Conservation (phyloP, 2,329 filamentous ascomycete species). For the Botrytis cinerea region DNA sequence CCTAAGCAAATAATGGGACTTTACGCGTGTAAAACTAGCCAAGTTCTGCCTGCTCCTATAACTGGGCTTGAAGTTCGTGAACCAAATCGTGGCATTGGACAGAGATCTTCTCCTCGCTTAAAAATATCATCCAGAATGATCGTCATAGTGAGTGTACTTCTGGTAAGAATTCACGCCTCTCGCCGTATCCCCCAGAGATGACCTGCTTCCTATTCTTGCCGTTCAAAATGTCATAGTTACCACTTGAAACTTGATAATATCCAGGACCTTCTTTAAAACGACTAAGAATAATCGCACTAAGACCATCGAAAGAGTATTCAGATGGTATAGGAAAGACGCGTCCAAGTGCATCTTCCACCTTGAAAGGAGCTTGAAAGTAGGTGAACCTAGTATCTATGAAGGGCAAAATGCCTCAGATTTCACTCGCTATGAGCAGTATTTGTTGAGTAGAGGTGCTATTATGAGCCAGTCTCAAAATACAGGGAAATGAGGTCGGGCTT, state of each 20-base stretch:
- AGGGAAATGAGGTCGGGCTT: neutral
- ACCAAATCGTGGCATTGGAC: neutral
- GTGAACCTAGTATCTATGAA: neutral
- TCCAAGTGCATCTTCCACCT: neutral
- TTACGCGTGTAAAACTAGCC: too few species aligned
- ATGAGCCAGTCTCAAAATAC: neutral
- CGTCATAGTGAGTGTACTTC: neutral
- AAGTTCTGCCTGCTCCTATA: too few species aligned
- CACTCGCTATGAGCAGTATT: neutral
- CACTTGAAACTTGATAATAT: neutral
- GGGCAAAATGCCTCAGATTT: neutral
- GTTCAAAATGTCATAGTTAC: neutral
- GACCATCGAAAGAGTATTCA: neutral
- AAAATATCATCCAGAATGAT: neutral
- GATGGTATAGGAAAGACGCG: neutral
- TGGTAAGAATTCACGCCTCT: neutral
- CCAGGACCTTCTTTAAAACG: neutral
- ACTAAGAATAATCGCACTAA: neutral
- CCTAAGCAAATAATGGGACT: too few species aligned
- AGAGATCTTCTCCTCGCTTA: neutral
- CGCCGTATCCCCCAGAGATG: neutral
- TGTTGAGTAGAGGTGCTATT: neutral
- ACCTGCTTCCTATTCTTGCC: neutral
- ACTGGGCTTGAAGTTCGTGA: neutral
- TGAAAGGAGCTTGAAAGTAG: neutral